Base-by-base conservation (phyloP, 805 yeast species). In the Zygosaccharomyces rouxii region DNA sequence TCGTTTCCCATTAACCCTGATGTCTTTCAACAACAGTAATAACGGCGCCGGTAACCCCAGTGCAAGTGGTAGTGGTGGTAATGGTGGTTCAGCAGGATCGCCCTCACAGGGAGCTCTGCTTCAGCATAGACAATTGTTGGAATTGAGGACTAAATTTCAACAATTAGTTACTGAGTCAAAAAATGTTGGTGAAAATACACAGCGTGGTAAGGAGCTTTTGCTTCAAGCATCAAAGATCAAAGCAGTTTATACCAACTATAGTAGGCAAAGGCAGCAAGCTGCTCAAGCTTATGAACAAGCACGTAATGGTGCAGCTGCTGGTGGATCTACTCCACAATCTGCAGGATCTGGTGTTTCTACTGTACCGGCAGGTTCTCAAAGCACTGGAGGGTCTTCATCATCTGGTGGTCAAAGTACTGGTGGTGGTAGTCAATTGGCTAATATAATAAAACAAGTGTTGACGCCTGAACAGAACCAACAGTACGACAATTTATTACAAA, bases 151-250 rank as follows among this genome's bases (percentile, higher is more conserved):
- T 51, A 84, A 81, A 47, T 78, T 80, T 53, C 77, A 76, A 44
- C 69, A 73, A 28, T 85, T 81, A 55, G 74, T 80, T 28, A 79
- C 78, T 19, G 76, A 78, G 55, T 89, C 89, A 1, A 79, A 78
- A 56, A 76, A 75, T 14, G 76, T 83, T 0, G 87, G 88, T 2
- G 72, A 73, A 29, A 78, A 76, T 22, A 75, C 83, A 0, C 80
- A 77, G 0, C 79, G 73, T 49, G 89, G 88, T 16, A 77, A 78
- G 55, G 82, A 80, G 52, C 84, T 83, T 56, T 67, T 79, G 55
- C 73, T 72, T 51, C 79, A 78, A 52, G 89, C 88, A 3, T 81
- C 83, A 38, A 76, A 76, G 47, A 80, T 84, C 53, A 83, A 80
- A 61, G 78, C 77, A 39, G 71, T 84, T 29, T 71, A 84, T 58